Evolutionary conservation across 306 rosid species (phyloP), one percentile per base, ranked within the genome.

Genomic region (Vigna unguiculata): DNA sequence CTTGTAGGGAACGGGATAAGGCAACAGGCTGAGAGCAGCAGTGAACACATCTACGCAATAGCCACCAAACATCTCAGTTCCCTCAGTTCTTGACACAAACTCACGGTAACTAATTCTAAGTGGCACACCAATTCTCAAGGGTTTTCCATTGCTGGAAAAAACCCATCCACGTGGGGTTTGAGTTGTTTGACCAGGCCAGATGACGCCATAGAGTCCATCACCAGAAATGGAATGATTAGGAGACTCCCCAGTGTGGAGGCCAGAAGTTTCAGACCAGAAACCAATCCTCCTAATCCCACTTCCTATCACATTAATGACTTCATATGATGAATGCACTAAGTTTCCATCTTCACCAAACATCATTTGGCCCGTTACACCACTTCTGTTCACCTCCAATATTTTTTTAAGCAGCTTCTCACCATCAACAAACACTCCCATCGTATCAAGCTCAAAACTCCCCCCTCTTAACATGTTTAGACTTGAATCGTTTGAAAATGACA

Each of bases 171-270:
- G 90, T 63, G 97, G 96, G 48, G 64, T 82, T 60, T 80, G 63
- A 6, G 81, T 65, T 10, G 85, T 78, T 71, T 87, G 88, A 67
- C 97, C 96, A 2, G 97, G 97, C 97, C 97, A 90, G n/a, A 90
- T 68, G 2, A 84, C 83, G 61, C 47, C 6, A 49, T 54, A 58
- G 2, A 92, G 84, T 45, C 28, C 80, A 64, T 88, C 45, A 61
- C 71, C 88, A 6, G 83, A 72, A 68, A 71, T 80, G 13, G 81
- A 80, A 32, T 52, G 80, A 36, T 84, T 83, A 38, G 85, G 67
- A 40, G 32, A 67, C 75, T 85, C 88, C 34, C 41, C 68, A 24
- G 54, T 66, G 22, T 9, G 93, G 79, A 83, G 85, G 82, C 96
- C 92, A 5, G 86, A 85, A 64, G 86, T 81, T 69, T 92, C 80